Percentiles rank a stretch among this genome's conserved stretches.
phyloP scores from a whole-genome alignment of 345 rosid genomes.

The Sonneratia alba region DNA sequence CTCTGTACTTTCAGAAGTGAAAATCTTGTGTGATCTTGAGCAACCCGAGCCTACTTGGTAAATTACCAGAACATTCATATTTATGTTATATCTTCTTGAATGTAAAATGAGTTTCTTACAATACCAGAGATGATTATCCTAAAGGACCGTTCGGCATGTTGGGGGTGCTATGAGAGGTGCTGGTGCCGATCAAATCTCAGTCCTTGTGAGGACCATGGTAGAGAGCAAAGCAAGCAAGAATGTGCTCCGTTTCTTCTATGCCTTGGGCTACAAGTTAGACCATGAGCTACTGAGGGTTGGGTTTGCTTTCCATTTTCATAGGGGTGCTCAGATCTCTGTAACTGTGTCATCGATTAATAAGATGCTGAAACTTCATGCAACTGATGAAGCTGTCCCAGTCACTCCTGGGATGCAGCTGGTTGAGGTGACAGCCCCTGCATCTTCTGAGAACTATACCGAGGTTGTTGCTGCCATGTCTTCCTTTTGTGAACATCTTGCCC shows the following conservation, averaged over 20 bases:
- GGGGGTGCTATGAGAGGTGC: constrained; percentile 91
- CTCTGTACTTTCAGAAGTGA: constrained; percentile 59
- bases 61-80: background rate
- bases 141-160: constrained; percentile 84
- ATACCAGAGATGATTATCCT: background rate
- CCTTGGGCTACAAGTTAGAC: constrained; percentile 89
- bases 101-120: background rate
- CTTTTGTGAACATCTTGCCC: constrained; percentile 93
- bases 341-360: constrained; percentile 76
- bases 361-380: constrained; percentile 77
- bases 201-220: constrained; percentile 69
- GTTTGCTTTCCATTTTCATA: constrained; percentile 75
- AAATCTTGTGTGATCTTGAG: constrained; percentile 84
- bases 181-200: constrained; percentile 87
- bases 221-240: constrained; percentile 99
- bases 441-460: constrained; percentile 75
- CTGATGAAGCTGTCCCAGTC: constrained; percentile 82
- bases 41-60: constrained; percentile 86
- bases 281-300: constrained; percentile 88
- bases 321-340: constrained; percentile 63
- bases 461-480: constrained; percentile 71
- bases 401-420: constrained; percentile 97
- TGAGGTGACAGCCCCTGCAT: constrained; percentile 90
- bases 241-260: constrained; percentile 55
- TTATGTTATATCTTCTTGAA: background rate